Evolutionary conservation across 164 flowering plant species (phyloP).

Genomic region (Akebia trifoliata): DNA sequence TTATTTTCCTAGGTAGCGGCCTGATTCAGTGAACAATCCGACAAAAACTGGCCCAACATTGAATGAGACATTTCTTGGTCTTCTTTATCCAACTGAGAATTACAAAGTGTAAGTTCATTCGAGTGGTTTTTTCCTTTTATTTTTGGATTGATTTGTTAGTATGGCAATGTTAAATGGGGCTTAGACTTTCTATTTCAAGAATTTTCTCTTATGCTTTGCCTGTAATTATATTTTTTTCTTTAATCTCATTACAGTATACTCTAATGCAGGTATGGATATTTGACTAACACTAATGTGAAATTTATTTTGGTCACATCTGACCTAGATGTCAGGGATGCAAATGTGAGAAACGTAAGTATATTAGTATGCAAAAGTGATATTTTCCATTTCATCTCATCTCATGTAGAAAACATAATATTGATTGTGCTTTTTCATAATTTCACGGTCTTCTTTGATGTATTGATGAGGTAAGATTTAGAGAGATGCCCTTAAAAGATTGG

Average conservation of each 20-base stretch:
- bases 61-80: slow-evolving; percentile 93
- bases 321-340: slow-evolving; percentile 86
- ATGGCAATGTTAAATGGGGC: too few species aligned
- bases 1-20: slow-evolving; percentile 36
- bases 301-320: slow-evolving; percentile 91
- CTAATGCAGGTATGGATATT: slow-evolving; percentile 80
- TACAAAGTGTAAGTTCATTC: slow-evolving; percentile 82
- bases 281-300: slow-evolving; percentile 96
- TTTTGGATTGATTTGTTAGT: too few species aligned
- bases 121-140: neutral
- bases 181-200: neutral
- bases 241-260: slow-evolving; percentile 4
- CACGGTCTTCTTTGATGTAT: neutral
- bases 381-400: neutral
- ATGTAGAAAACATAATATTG: neutral
- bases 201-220: neutral
- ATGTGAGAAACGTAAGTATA: slow-evolving; percentile 85
- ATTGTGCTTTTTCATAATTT: neutral
- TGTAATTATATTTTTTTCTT: slow-evolving; percentile 2
- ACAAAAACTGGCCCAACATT: slow-evolving; percentile 73
- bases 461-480: neutral
- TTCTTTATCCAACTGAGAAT: slow-evolving; percentile 93
- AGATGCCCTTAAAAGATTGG: neutral
- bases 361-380: neutral
- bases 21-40: slow-evolving; percentile 90